phyloP scores from a whole-genome alignment of 768 basidiomycete species.

The Rhodotorula sphaerocarpa region DNA sequence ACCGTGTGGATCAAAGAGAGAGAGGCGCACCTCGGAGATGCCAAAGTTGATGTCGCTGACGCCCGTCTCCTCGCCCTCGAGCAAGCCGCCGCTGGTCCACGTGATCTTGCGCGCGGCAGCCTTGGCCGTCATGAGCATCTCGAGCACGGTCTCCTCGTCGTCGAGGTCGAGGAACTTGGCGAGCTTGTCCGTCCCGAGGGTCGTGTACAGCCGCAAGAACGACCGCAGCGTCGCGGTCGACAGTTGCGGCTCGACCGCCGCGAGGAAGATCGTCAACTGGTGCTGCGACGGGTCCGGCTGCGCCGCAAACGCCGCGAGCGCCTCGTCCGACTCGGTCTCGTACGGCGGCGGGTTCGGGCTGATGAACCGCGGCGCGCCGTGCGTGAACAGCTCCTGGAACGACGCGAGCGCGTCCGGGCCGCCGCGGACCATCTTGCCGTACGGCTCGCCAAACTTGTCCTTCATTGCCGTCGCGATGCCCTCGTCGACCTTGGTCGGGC shows the following conservation, averaged over 20 bases:
- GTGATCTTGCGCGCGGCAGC: constrained; percentile 69
- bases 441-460: constrained; percentile 88
- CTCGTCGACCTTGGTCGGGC: constrained; percentile 71
- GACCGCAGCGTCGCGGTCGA: constrained; percentile 77
- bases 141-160: constrained; percentile 79
- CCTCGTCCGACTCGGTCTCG: constrained; percentile 46
- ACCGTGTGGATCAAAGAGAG: background rate
- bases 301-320: constrained; percentile 50
- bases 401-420: constrained; percentile 61
- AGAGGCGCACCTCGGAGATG: constrained; percentile 68
- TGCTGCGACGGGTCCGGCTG: constrained; percentile 67
- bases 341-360: constrained; percentile 88
- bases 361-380: constrained; percentile 95
- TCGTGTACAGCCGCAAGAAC: constrained; percentile 91
- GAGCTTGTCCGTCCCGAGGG: constrained; percentile 81
- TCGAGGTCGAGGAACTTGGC: constrained; percentile 83
- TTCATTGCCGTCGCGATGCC: constrained; percentile 64
- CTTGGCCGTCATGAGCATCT: constrained; percentile 96
- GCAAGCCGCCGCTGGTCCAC: constrained; percentile 50
- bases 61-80: constrained; percentile 77
- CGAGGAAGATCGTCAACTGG: constrained; percentile 74
- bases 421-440: constrained; percentile 72
- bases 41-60: constrained; percentile 93
- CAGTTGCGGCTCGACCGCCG: constrained; percentile 65
- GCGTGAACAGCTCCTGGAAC: constrained; percentile 86